Conservation (phyloP, 371 early-diverging fungal genomes). For the Rhizopus sp. region DNA sequence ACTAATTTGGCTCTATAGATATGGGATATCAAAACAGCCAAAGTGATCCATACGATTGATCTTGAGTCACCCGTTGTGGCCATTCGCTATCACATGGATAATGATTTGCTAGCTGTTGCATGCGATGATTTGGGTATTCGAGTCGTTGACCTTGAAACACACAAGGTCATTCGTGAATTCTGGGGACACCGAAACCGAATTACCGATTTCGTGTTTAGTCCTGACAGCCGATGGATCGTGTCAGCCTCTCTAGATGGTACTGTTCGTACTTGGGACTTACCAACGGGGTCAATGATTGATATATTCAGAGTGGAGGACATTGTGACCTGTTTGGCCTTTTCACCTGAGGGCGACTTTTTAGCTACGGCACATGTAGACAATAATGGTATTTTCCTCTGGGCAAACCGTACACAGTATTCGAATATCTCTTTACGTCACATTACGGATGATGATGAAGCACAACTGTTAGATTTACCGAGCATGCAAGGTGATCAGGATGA, state of each 20-base stretch:
- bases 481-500: constrained; percentile 48
- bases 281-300: constrained; percentile 88
- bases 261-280: constrained; percentile 94
- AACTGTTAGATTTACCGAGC: constrained; percentile 54
- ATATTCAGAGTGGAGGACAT: constrained; percentile 75
- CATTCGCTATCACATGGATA: constrained; percentile 70
- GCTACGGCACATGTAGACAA: constrained; percentile 91
- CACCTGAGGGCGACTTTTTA: constrained; percentile 89
- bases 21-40: constrained; percentile 80
- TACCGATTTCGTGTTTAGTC: constrained; percentile 86
- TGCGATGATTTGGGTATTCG: constrained; percentile 87
- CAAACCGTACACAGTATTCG: constrained; percentile 78
- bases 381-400: constrained; percentile 91
- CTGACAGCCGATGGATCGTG: constrained; percentile 93
- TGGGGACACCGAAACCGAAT: constrained; percentile 87
- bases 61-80: constrained; percentile 72
- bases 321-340: constrained; percentile 83
- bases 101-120: constrained; percentile 77
- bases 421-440: constrained; percentile 68
- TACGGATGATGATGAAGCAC: constrained; percentile 58
- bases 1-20: constrained; percentile 39
- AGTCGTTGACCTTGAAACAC: constrained; percentile 84
- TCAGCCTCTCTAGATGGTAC: constrained; percentile 83
- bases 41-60: constrained; percentile 63
- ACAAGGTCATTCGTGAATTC: constrained; percentile 83